Evolutionary conservation across 495 filamentous ascomycete genomes (phyloP).

Genomic region (Bryoglossum gracile): DNA sequence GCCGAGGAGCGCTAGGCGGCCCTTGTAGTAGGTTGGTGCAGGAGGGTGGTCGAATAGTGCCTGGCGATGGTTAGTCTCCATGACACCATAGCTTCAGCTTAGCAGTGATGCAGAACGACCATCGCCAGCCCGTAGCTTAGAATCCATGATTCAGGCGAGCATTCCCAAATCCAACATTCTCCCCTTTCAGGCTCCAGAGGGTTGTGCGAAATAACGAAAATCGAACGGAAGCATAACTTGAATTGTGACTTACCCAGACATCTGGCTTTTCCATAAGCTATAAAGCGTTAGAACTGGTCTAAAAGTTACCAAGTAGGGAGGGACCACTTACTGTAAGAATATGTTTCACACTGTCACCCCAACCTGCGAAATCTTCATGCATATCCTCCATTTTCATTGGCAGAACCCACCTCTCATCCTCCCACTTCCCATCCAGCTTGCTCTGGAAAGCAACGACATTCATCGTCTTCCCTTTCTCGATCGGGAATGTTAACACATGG

Average conservation of each 20-base stretch:
- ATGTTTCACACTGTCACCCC: slow-evolving; percentile 41
- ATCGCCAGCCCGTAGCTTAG: no score
- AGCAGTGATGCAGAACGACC: no score
- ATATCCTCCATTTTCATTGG: slow-evolving; percentile 49
- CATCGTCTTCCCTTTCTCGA: slow-evolving; percentile 54
- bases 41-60: slow-evolving; percentile 57
- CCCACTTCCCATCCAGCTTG: slow-evolving; percentile 32
- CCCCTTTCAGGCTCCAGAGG: no score
- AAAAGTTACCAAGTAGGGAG: neutral
- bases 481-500: slow-evolving; percentile 59
- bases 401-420: slow-evolving; percentile 50
- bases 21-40: slow-evolving; percentile 46
- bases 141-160: no score
- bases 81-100: no score
- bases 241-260: slow-evolving; percentile 36
- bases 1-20: slow-evolving; percentile 51
- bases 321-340: slow-evolving; percentile 39
- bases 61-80: no score
- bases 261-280: slow-evolving; percentile 40
- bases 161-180: no score
- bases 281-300: neutral
- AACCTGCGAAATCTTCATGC: slow-evolving; percentile 44
- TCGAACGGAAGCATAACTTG: no score
- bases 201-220: no score
- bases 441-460: slow-evolving; percentile 48